Evolutionary conservation across 192 early-diverging fungal genomes (phyloP), one percentile per base, ranked within the genome.

Genomic region (Spinellus fusiger): DNA sequence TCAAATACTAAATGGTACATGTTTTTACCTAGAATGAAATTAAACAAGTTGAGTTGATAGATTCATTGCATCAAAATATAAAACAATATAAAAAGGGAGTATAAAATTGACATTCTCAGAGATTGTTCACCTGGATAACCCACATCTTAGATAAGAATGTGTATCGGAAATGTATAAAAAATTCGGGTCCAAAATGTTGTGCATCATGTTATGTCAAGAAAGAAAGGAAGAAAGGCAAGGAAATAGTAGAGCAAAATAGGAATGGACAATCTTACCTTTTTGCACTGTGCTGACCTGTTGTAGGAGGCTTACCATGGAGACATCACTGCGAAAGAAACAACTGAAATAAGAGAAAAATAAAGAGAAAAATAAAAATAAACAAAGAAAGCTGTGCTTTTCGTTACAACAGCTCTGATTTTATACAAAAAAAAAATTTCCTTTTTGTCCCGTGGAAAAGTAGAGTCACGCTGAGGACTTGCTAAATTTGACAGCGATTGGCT

Each of bases 401-500:
- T 44, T 44, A 5, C 20, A 6, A 47, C 22, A 20, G 37, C 37
- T 9, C 37, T 38, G 15, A 6, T 26, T 25, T 50, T 20, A 50
- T 26, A 26, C 1, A 50, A 9, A 48, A 50, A 50, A 50, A 26
- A 50, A 26, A 50, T 50, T 25, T 20, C 2, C 22, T 50, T 22
- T 26, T 48, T 48, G 7, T 9, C 47, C 18, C 5, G 7, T 48
- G 7, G 4, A 48, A 48, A n/a, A 48, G 16, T 28, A 29, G 25
- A 52, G 22, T 53, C 15, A 53, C 51, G 26, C 25, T 12, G 25
- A 8, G 3, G 51, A 53, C 37, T 62, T 62, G 10, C 65, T 56
- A 55, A 49, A 70, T 25, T 60, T 48, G 26, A 79, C 71, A n/a
- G 80, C 66, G 55, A 79, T 73, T 16, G 77, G 77, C 50, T 76